Evolutionary conservation across 2,329 filamentous ascomycete species (phyloP), one percentile per base, ranked within the genome.

Genomic region (Claviceps africana): DNA sequence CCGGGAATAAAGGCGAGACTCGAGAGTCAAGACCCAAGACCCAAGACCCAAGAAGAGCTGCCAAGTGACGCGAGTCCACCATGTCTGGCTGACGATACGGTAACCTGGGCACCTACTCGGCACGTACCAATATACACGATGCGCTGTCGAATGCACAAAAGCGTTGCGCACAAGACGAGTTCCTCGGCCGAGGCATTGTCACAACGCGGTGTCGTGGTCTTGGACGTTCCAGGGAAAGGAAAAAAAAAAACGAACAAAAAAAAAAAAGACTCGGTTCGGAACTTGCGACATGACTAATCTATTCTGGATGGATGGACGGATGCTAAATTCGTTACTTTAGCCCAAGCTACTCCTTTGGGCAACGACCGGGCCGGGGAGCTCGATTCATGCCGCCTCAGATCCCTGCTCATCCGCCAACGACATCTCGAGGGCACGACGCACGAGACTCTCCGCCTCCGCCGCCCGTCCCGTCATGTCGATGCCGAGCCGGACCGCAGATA

Each of bases 401-500:
- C 42, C 49, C 31, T 50, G 30, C 21, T 8, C 35, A 10, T 22
- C 37, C 4, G 21, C 5, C 1, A 22, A 43, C 37, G 9, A 48
- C 10, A 21, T 43, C 19, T 43, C 19, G 40, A 43, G 9, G 22
- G 37, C 37, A 45, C 15, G 21, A 11, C 25, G n/a, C n/a, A 45
- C 30, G 3, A 43, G 11, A 22, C 19, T 35, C 40, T n/a, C 40
- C 4, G 8, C 13, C 15, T 25, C 3, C 3, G 25, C 25, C 22
- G 13, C 40, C n/a, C n/a, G n/a, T n/a, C n/a, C n/a, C 22, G 4
- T 13, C 43, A n/a, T 19, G 4, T 11, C 4, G 15, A 7, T 35
- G 10, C 31, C 35, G 44, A 25, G 60, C 54, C 60, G 13, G 60
- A 54, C 31, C 73, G 64, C 53, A 79, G 55, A 60, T 72, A 78